Percentiles rank a stretch among this genome's conserved stretches.
These are phyloP conservation scores for Blepharisma stoltei DNA, from an alignment of 73 alveolate species.

Conservation along the genomic window DNA sequence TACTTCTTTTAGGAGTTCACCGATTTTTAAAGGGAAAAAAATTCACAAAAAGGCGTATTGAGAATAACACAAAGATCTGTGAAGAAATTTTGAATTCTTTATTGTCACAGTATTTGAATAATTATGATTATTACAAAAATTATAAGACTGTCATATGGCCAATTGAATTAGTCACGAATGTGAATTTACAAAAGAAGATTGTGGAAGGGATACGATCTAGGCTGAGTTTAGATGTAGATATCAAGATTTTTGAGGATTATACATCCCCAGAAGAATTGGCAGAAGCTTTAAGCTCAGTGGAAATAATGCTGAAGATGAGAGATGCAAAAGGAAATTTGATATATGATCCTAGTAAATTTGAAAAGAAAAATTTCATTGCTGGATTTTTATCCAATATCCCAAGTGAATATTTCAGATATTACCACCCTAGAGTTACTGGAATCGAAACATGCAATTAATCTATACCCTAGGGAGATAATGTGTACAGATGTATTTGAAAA, in stretches of 20 bases:
- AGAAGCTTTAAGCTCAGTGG: not conserved
- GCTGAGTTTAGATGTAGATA: not conserved
- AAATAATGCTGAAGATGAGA: slow-evolving; percentile 16
- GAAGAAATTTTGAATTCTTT: not conserved
- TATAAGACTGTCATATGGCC: not conserved
- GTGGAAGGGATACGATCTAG: not conserved
- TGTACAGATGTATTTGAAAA: too few relatives aligned
- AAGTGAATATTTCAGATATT: slow-evolving; percentile 12
- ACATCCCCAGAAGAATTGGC: not conserved
- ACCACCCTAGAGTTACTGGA: not conserved
- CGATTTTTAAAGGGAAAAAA: not conserved
- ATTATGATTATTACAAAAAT: not conserved
- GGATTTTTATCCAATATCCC: slow-evolving; percentile 12
- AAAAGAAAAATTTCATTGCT: not conserved
- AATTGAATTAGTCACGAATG: not conserved
- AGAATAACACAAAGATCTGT: not conserved
- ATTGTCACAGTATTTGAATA: not conserved
- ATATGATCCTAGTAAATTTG: not conserved
- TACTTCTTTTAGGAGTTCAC: slow-evolving; percentile 3
- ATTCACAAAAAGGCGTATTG: not conserved
- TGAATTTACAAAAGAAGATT: not conserved
- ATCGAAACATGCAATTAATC: slow-evolving; percentile 1
- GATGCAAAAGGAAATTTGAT: slow-evolving; percentile 1
- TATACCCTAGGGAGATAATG: too few relatives aligned
- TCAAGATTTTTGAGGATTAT: not conserved